Evolutionary conservation across 192 early-diverging fungal species (phyloP).

Genomic region (Mortierella alpina): DNA sequence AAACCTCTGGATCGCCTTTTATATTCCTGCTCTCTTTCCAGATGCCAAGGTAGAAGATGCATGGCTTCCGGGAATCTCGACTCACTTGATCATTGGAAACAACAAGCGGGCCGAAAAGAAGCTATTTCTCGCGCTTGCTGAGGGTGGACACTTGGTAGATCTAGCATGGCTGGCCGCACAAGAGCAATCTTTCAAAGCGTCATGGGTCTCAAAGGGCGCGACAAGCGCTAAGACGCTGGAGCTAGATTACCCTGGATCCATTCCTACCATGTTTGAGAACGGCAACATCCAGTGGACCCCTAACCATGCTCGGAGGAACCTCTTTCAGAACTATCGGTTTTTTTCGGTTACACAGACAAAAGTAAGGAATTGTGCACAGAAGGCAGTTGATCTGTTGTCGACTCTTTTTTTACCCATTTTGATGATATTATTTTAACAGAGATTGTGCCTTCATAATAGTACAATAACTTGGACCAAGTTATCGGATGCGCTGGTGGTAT

Average conservation of each 20-base stretch:
- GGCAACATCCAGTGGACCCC: constrained; percentile 30
- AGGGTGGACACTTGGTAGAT: constrained; percentile 37
- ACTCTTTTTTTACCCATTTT: not conserved
- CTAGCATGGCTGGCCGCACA: constrained; percentile 12
- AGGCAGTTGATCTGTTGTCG: not conserved
- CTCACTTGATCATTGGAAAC: constrained; percentile 40
- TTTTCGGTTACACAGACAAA: constrained; percentile 22
- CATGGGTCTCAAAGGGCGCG: constrained; percentile 30
- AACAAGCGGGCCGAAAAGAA: constrained; percentile 22
- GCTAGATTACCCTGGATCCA: constrained; percentile 8
- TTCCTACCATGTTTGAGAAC: constrained; percentile 1
- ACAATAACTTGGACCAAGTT: constrained; percentile 20
- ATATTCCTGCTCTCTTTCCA: not conserved
- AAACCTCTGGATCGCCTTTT: not conserved
- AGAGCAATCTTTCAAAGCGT: constrained; percentile 6
- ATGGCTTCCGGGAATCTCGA: constrained; percentile 36
- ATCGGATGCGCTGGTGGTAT: constrained; percentile 34
- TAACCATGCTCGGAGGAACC: constrained; percentile 6
- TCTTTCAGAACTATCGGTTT: constrained; percentile 32
- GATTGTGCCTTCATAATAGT: not conserved
- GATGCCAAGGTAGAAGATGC: constrained; percentile 39
- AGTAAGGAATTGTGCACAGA: not conserved
- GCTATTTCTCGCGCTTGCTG: constrained; percentile 30
- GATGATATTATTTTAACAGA: not conserved
- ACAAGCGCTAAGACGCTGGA: constrained; percentile 7